Conservation (phyloP, 768 basidiomycete genomes). For the Amanita jacksonii region DNA sequence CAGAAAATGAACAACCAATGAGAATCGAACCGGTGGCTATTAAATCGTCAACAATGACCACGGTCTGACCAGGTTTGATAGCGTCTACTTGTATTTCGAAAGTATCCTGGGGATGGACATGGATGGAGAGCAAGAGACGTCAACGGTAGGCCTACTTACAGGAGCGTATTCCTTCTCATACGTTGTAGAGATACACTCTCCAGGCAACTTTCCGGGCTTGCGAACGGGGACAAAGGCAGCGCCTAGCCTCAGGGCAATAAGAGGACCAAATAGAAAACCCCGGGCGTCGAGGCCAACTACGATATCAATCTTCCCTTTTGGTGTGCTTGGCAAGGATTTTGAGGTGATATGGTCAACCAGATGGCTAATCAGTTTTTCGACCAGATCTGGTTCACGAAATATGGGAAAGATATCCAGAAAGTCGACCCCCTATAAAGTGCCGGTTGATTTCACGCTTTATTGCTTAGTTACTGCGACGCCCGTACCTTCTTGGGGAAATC, state of each 20-base stretch:
- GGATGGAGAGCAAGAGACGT: slow-evolving; percentile 1
- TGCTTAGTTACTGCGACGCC: background rate
- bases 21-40: slow-evolving; percentile 76
- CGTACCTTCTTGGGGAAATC: slow-evolving; percentile 89
- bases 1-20: background rate
- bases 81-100: slow-evolving; percentile 93
- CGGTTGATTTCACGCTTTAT: background rate
- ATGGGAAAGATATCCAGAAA: slow-evolving; percentile 97
- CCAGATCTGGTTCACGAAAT: slow-evolving; percentile 73
- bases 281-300: slow-evolving; percentile 94
- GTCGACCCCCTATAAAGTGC: slow-evolving; percentile 56
- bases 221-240: slow-evolving; percentile 95
- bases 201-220: slow-evolving; percentile 93
- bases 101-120: slow-evolving; percentile 51
- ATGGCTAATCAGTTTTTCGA: slow-evolving; percentile 88
- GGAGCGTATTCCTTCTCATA: slow-evolving; percentile 92
- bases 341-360: slow-evolving; percentile 80
- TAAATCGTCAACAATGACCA: slow-evolving; percentile 88
- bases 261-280: slow-evolving; percentile 91
- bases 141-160: slow-evolving; percentile 35
- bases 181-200: slow-evolving; percentile 57
- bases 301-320: slow-evolving; percentile 71
- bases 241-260: slow-evolving; percentile 82
- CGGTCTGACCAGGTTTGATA: slow-evolving; percentile 73
- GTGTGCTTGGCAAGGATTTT: slow-evolving; percentile 52